Base-by-base conservation (phyloP, 177 flowering plant genomes). In the Vitis hybrid region DNA sequence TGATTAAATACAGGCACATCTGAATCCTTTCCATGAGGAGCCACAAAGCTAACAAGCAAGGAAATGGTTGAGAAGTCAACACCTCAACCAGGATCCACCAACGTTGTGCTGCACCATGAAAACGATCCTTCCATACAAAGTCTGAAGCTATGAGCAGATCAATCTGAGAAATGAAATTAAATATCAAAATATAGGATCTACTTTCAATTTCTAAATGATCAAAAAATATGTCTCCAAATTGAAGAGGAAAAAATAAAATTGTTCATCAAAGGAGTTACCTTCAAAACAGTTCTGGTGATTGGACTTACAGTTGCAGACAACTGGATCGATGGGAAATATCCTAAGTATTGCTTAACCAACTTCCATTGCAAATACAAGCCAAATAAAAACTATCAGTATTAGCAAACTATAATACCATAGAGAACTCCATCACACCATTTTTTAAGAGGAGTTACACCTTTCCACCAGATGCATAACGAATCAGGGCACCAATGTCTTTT, bases 71-170 rank as follows among this genome's bases (percentile, higher is more conserved):
- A 15, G 18, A 66, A 62, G 56, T 60, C 58, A 60, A 30, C 70
- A 93, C 99, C 99, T 96, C 98, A 73, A 93, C 97, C 30, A 96
- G 86, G 79, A 96, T 92, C 98, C 95, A 93, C 98, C 98, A 93
- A 50, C 91, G 97, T 66, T 74, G 82, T 10, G 86, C 84, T 78
- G 84, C 76, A 74, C 98, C 97, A 87, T 93, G 99, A 79, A 85
- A 90, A 58, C 97, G 97, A 79, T 96, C 99, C 85, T 96, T 96
- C 99, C 99, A 96, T 63, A 74, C 67, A 64, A 96, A 96, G 8
- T 90, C 94, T 17, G 97, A 94, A 11, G 82, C 77, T 64, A 96
- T 85, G 57, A 85, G 76, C 85, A 96, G 75, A 85, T 92, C 97
- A 50, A 96, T 89, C 99, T 96, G 82, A 57, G 10, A 68, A 62